Evolutionary conservation across 805 yeast species (phyloP), one percentile per base, ranked within the genome.

Genomic region (Brettanomyces sp.): DNA sequence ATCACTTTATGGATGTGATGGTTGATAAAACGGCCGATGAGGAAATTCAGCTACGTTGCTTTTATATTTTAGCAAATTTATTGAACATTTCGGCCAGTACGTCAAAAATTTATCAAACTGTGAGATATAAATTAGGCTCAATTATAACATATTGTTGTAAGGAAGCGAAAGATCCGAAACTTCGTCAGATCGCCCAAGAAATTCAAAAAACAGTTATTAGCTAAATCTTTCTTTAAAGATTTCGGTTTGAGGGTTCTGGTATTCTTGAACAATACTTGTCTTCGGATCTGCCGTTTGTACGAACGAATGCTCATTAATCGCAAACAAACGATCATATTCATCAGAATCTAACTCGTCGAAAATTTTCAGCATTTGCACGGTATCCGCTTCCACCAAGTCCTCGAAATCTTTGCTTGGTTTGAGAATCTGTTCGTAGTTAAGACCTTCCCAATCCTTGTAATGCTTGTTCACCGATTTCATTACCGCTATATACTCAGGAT

Each of bases 401-500:
- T 42, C 13, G 7, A 58, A 39, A 22, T 56, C 57, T 7, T 44
- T 46, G 1, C 25, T 24, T 2, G 60, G 52, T 12, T 46, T 12
- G 1, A 55, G 30, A 9, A 52, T 39, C 4, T 55, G 46, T 1
- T 48, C 41, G 35, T 25, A 52, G 2, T 14, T 34, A 14, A 54
- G 37, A 5, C 21, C n/a, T 23, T 53, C 47, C 7, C 59, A 37
- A 14, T 45, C 37, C 13, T 36, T 7, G 14, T 45, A 50, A 41
- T 56, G 42, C 14, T 44, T 48, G 6, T 54, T 54, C 6, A 64
- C 46, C 2, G 52, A 54, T 42, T 49, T 52, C 13, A 52, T 25
- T 4, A 56, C 45, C 14, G 59, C 21, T 12, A 59, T 51, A 46
- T 58, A 69, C 43, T 70, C 74, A 3, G 62, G 62, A 46, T 72